Base-by-base conservation (phyloP, 1,139 yeast genomes). In the Diutina mesorugosa region DNA sequence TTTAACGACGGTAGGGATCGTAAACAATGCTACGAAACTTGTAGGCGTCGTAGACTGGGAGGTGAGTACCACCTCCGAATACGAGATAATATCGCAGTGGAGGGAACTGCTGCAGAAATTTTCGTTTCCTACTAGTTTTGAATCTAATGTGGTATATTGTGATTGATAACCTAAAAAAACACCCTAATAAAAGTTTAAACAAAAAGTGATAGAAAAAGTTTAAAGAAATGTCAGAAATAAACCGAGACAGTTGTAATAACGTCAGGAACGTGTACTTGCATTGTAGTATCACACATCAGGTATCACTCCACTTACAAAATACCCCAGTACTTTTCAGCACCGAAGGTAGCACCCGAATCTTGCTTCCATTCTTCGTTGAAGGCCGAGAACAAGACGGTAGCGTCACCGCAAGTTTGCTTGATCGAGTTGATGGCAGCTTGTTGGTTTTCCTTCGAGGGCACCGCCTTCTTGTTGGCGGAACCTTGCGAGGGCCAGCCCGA, bases 401-500 rank as follows among this genome's bases (percentile, higher is more conserved):
- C 78, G 60, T 72, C 66, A 62, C 87, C 89, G 67, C 84, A 75
- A 18, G 73, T 62, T n/a, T 74, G 62, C 58, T 74, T 73, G 62
- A 87, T 79, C 58, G 87, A 77, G 57, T 74, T 65, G 58, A 87
- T 69, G 54, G 91, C 90, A 57, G 80, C 69, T 48, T 72, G 63
- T 71, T 85, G 91, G 72, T 86, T 85, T 28, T 69, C 69, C 59
- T 73, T 65, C n/a, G 89, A 84, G 53, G 93, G 89, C 57, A 85
- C 84, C 66, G 90, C 87, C 16, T 9, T n/a, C 41, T 30, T 30
- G 60, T 70, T 75, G 58, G 81, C 71, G 63, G 79, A 72, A 69
- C 93, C 93, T 65, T 78, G 69, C 55, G 86, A 80, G 66, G 95
- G 95, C 93, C 93, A 87, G 58, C 95, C 95, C 57, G 90, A 79